Evolutionary conservation across 139 green algal genomes (phyloP).

Genomic region (Tetraselmis chui): DNA sequence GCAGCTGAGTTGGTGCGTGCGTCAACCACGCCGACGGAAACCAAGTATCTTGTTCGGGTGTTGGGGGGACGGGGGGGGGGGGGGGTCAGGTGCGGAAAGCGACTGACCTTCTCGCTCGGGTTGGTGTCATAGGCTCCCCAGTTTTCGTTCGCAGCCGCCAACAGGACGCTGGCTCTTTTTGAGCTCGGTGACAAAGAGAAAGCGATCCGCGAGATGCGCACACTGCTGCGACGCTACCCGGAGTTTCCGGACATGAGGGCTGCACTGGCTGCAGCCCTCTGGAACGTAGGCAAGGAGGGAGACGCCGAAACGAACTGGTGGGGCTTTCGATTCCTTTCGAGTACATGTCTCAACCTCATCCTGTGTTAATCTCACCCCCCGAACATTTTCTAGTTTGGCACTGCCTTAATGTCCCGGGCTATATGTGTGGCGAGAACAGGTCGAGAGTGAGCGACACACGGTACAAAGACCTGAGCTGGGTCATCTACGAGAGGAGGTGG

Average conservation of each 20-base stretch:
- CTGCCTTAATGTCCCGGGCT: too few species aligned
- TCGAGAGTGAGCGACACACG: conserved; percentile 1
- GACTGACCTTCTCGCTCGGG: too few species aligned
- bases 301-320: conserved; percentile 70
- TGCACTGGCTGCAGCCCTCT: conserved; percentile 70
- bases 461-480: conserved; percentile 60
- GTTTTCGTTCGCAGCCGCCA: conserved; percentile 77
- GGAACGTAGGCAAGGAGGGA: conserved; percentile 57
- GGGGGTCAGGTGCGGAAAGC: too few species aligned
- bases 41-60: too few species aligned
- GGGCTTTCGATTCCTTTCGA: not conserved
- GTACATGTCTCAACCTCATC: too few species aligned
- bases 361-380: too few species aligned
- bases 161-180: conserved; percentile 64
- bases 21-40: too few species aligned
- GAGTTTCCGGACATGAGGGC: conserved; percentile 75
- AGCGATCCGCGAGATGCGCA: conserved; percentile 23
- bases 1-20: conserved; percentile 42
- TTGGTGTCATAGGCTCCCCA: conserved; percentile 46
- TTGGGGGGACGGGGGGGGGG: too few species aligned
- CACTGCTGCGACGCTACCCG: conserved; percentile 68
- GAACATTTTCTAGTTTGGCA: too few species aligned
- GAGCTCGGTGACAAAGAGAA: conserved; percentile 53
- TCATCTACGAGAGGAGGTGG: conserved; percentile 58
- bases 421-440: too few species aligned